Conservation (phyloP, 495 filamentous ascomycete species). For the Penicillium canariense region DNA sequence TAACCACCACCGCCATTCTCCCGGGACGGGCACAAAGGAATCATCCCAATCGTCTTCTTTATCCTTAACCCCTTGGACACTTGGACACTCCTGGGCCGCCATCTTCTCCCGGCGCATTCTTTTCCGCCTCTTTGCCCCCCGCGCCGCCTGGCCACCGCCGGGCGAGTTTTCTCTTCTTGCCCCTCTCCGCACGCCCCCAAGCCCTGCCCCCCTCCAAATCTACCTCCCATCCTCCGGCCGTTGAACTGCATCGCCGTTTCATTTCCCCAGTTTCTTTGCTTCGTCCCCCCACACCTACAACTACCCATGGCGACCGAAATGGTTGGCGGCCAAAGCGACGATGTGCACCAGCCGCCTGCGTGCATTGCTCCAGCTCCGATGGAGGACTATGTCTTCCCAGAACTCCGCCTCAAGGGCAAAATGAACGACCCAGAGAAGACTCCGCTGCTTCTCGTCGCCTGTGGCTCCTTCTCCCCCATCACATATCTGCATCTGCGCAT, state of each 20-base stretch:
- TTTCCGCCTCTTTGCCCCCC: conserved; percentile 21
- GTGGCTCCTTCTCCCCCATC: conserved; percentile 81
- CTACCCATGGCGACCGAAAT: conserved; percentile 30
- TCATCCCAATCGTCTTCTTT: neutral
- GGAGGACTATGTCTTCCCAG: conserved; percentile 70
- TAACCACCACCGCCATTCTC: conserved; percentile 12
- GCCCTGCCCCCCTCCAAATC: neutral
- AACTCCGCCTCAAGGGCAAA: conserved; percentile 62
- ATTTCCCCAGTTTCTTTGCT: neutral
- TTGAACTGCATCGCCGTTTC: neutral
- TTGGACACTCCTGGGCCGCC: neutral
- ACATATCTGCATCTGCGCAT: conserved; percentile 89
- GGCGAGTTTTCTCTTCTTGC: conserved; percentile 10
- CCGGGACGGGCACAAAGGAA: no score
- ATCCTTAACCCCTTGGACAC: neutral
- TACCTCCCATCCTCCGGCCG: neutral
- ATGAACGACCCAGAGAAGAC: conserved; percentile 68
- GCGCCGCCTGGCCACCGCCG: neutral
- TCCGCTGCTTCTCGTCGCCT: conserved; percentile 81
- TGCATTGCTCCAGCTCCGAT: conserved; percentile 30
- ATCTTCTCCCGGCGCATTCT: conserved; percentile 10
- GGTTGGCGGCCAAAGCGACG: conserved; percentile 31
- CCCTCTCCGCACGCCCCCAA: conserved; percentile 1
- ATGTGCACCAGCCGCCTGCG: conserved; percentile 28
- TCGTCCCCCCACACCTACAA: neutral